Evolutionary conservation across 768 basidiomycete genomes (phyloP), one percentile per base, ranked within the genome.

Genomic region (Psilocybe subaeruginosa): DNA sequence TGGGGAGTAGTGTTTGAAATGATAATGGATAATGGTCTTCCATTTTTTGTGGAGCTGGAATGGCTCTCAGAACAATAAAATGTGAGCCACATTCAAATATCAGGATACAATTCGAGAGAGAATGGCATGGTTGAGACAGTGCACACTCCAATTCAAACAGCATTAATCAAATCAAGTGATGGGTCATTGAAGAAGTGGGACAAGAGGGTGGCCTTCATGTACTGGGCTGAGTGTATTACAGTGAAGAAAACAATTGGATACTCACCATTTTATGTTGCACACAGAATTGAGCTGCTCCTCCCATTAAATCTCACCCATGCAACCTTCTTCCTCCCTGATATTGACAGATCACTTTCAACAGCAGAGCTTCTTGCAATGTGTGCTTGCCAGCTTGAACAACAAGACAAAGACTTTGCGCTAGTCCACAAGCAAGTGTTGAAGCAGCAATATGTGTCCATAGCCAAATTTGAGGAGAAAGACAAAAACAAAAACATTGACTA

Each of bases 301-400:
- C 30, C 30, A 31, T 51, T 51, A 1, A 29, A 51, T 12, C 50
- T 51, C 11, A n/a, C 8, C 5, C 4, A 51, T 8, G 50, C 50
- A 11, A 35, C 50, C 8, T 51, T 12, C 29, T 31, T 51, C 11
- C 11, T 12, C 30, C 30, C 27, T 14, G 30, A 51, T 2, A 51
- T 51, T 14, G 31, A 69, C 23, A 58, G 72, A 74, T 23, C 37
- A 39, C 37, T 39, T 39, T 39, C 37, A 39, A 39, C 37, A 39
- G 37, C 37, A 39, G 37, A 39, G 14, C 37, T 39, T 14, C 37
- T 39, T 39, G 37, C 8, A 12, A 51, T 31, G 50, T 16, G 50
- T 14, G 37, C 53, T 16, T 11, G 39, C 2, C 1, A 11, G 53
- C 16, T 54, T 17, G 8, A 19, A 8, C 7, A 39, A 12, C 37